These are phyloP conservation scores for Hymenoscyphus scutula DNA, from an alignment of 2,329 filamentous ascomycete species.

Conservation along the genomic window DNA sequence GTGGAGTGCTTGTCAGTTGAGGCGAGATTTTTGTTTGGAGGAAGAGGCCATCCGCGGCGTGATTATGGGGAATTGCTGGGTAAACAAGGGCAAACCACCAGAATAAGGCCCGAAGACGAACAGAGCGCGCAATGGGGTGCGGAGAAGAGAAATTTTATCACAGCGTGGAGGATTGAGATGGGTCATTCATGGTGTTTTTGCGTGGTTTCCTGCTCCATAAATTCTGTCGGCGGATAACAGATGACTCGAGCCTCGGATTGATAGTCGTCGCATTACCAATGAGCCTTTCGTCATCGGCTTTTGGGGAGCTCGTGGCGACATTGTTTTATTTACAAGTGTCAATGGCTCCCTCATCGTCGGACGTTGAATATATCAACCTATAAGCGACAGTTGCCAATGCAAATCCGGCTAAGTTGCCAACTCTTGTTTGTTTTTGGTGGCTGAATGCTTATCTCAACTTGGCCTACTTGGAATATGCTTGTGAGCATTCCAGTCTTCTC, in stretches of 20 bases:
- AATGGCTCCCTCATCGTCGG: neutral
- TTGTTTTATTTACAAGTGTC: neutral
- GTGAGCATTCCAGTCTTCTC: neutral
- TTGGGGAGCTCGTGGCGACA: neutral
- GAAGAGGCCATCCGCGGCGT: neutral
- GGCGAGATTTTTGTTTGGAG: neutral
- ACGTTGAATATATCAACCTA: neutral
- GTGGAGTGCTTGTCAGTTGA: neutral
- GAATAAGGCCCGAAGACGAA: neutral
- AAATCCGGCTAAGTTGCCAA: neutral
- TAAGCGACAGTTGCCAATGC: neutral
- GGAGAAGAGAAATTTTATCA: neutral
- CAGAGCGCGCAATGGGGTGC: conserved; percentile 2
- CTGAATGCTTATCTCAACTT: neutral
- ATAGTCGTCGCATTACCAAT: neutral
- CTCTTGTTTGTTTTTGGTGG: neutral
- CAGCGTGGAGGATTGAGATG: neutral
- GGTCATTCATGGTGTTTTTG: neutral
- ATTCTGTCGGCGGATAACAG: neutral
- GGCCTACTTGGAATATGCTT: neutral
- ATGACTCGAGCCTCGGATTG: neutral
- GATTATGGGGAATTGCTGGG: neutral
- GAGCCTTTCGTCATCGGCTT: neutral
- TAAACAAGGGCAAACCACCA: neutral
- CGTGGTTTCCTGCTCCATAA: neutral